Conservation (phyloP, 805 yeast genomes). For the Maudiozyma barnettii region DNA sequence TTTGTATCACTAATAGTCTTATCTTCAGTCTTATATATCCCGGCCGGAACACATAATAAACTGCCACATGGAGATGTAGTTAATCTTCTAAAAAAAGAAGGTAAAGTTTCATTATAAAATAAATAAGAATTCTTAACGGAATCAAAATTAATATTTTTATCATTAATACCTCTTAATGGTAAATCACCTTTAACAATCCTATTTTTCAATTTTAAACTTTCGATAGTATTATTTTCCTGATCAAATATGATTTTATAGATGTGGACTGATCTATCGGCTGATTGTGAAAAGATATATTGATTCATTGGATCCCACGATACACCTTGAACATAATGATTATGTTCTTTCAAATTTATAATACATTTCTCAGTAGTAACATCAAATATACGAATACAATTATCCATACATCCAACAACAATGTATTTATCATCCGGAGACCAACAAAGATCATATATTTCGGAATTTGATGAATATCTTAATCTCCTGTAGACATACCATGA, state of each 20-base stretch:
- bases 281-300: constrained; percentile 71
- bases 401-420: constrained; percentile 87
- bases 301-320: constrained; percentile 90
- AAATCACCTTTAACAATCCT: constrained; percentile 51
- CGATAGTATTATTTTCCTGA: neutral
- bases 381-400: constrained; percentile 66
- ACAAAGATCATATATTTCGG: constrained; percentile 80
- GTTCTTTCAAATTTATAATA: constrained; percentile 36
- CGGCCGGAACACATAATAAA: constrained; percentile 69
- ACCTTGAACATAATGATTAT: constrained; percentile 89
- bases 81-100: constrained; percentile 82
- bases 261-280: constrained; percentile 78
- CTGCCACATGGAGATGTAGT: constrained; percentile 87
- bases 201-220: constrained; percentile 21
- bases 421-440: constrained; percentile 85
- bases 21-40: constrained; percentile 37
- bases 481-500: constrained; percentile 49
- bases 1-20: constrained; percentile 9
- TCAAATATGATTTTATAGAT: constrained; percentile 37
- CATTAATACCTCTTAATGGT: constrained; percentile 29
- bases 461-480: constrained; percentile 47
- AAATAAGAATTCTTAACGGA: constrained; percentile 35
- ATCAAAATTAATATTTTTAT: constrained; percentile 13
- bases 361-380: constrained; percentile 4
- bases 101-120: constrained; percentile 79